These are phyloP conservation scores for Coemansia aciculifera DNA, from an alignment of 192 early-diverging fungal species.

Conservation along the genomic window DNA sequence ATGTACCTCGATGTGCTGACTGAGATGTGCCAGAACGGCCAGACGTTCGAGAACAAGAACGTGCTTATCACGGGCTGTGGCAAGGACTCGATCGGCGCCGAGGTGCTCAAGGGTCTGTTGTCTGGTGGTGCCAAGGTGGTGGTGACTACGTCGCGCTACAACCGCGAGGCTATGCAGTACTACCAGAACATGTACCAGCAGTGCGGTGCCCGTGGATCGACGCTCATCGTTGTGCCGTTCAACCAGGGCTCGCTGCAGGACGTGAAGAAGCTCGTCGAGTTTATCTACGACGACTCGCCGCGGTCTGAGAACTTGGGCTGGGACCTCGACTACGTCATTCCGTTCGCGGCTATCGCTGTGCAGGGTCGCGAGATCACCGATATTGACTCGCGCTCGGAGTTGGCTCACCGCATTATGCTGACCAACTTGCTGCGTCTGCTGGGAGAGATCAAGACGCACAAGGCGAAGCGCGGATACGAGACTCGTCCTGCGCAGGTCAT, in stretches of 20 bases:
- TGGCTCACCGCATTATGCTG: slow-evolving; percentile 90
- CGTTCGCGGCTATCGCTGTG: slow-evolving; percentile 90
- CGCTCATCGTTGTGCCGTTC: slow-evolving; percentile 89
- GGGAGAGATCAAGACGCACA: slow-evolving; percentile 81
- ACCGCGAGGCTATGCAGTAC: slow-evolving; percentile 64
- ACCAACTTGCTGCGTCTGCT: slow-evolving; percentile 89
- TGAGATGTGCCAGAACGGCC: slow-evolving; percentile 66
- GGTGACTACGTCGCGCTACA: slow-evolving; percentile 87
- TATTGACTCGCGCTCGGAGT: slow-evolving; percentile 81
- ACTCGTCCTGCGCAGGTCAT: slow-evolving; percentile 85
- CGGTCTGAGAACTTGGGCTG: slow-evolving; percentile 75
- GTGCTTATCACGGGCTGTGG: slow-evolving; percentile 90
- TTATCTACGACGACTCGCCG: slow-evolving; percentile 65
- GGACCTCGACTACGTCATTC: slow-evolving; percentile 92
- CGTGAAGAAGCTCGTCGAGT: slow-evolving; percentile 70
- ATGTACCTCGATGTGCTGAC: slow-evolving; percentile 56
- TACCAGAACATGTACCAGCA: slow-evolving; percentile 83
- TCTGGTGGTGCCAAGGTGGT: slow-evolving; percentile 63
- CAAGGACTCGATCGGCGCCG: slow-evolving; percentile 85
- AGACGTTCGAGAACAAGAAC: slow-evolving; percentile 70
- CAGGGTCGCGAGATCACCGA: slow-evolving; percentile 78
- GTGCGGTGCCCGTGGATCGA: slow-evolving; percentile 82
- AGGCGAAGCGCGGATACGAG: slow-evolving; percentile 66
- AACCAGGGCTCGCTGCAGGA: slow-evolving; percentile 88
- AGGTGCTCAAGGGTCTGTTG: slow-evolving; percentile 80